A percentile compares a stretch with the other conserved stretches of the same genome.
phyloP scores from a whole-genome alignment of 768 basidiomycete genomes.

The Boletus tomentosulus region DNA sequence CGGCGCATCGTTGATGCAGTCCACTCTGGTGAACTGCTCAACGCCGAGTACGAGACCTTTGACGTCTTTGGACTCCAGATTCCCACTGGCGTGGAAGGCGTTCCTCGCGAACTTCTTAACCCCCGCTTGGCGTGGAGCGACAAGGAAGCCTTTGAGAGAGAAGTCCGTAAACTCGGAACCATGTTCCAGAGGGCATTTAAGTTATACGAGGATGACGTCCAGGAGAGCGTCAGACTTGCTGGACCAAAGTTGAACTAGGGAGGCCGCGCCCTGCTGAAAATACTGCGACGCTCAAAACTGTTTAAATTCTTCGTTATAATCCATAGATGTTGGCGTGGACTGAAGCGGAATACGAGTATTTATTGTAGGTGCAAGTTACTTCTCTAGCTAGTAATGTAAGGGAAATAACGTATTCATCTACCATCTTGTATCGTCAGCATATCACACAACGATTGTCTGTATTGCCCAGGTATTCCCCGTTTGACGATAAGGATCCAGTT shows the following conservation, averaged over 20 bases:
- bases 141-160: slow-evolving; percentile 84
- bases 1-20: slow-evolving; percentile 96
- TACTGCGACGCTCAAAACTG: not conserved
- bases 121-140: slow-evolving; percentile 84
- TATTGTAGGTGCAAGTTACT: not conserved
- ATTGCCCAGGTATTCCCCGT: slow-evolving; percentile 5
- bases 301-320: not conserved
- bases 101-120: slow-evolving; percentile 89
- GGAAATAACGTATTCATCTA: not conserved
- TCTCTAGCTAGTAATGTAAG: not conserved
- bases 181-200: slow-evolving; percentile 97
- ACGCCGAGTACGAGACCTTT: slow-evolving; percentile 84
- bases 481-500: not conserved
- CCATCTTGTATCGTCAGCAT: slow-evolving; percentile 10
- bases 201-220: slow-evolving; percentile 84
- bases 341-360: slow-evolving; percentile 3
- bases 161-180: slow-evolving; percentile 80
- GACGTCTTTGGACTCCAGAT: slow-evolving; percentile 79
- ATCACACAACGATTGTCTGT: slow-evolving; percentile 12
- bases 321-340: slow-evolving; percentile 3
- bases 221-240: slow-evolving; percentile 72
- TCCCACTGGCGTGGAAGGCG: slow-evolving; percentile 78
- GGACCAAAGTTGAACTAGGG: slow-evolving; percentile 52
- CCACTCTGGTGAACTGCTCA: slow-evolving; percentile 86
- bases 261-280: not conserved